Evolutionary conservation across 805 yeast genomes (phyloP).

Genomic region (Candida xiaguanensis): DNA sequence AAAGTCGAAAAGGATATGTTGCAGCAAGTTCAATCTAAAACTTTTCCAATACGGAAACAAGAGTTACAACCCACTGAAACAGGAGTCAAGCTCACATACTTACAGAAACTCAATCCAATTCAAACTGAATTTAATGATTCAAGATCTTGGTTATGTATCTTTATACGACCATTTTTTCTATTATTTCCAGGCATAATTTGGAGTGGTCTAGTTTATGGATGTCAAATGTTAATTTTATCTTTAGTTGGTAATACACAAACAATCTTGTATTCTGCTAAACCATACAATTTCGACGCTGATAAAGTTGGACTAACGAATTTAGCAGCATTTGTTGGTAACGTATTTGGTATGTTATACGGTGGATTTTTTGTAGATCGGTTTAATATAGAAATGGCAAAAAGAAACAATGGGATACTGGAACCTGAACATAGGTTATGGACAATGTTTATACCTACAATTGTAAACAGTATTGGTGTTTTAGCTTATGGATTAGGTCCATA

Average conservation of each 20-base stretch:
- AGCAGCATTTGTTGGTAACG: constrained; percentile 38
- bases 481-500: constrained; percentile 42
- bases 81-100: constrained; percentile 25
- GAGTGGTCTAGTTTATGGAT: constrained; percentile 46
- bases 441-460: constrained; percentile 33
- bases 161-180: constrained; percentile 33
- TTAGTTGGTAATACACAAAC: constrained; percentile 43
- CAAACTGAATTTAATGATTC: constrained; percentile 38
- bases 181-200: constrained; percentile 43
- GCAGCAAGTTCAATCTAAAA: not conserved
- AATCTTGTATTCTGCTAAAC: constrained; percentile 29
- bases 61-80: constrained; percentile 27
- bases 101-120: constrained; percentile 31
- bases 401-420: constrained; percentile 29
- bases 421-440: constrained; percentile 27
- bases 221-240: constrained; percentile 49
- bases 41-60: constrained; percentile 35
- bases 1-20: not conserved
- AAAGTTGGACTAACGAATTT: constrained; percentile 43
- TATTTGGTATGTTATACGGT: constrained; percentile 44
- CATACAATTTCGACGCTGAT: constrained; percentile 37
- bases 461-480: constrained; percentile 42
- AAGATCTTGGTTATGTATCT: constrained; percentile 37
- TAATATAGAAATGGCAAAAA: constrained; percentile 21
- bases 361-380: constrained; percentile 42